These are phyloP conservation scores for Arachis hypogaea DNA, from an alignment of 306 rosid species.

Conservation along the genomic window DNA sequence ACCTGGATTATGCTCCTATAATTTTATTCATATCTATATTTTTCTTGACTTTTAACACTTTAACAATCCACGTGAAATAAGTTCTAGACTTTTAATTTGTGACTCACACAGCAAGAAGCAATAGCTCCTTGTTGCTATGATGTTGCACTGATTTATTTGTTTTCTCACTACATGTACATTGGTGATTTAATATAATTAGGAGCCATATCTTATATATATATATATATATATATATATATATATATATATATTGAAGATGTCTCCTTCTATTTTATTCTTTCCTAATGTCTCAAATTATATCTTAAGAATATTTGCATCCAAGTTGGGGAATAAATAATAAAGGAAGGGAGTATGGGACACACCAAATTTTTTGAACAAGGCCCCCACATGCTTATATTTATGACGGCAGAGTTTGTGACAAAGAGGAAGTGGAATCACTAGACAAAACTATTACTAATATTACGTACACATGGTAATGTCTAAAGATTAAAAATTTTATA, in stretches of 20 bases:
- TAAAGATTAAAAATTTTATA: too few relatives aligned
- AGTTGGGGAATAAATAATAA: slow-evolving; percentile 39
- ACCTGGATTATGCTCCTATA: too few relatives aligned
- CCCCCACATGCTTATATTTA: slow-evolving; percentile 52
- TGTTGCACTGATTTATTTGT: slow-evolving; percentile 35
- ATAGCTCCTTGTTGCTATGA: slow-evolving; percentile 25
- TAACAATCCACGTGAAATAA: too few relatives aligned
- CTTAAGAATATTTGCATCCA: slow-evolving; percentile 30
- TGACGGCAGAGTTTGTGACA: slow-evolving; percentile 56
- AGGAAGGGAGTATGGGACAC: slow-evolving; percentile 26
- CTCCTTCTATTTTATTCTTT: not conserved
- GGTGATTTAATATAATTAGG: slow-evolving; percentile 33
- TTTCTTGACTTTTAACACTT: too few relatives aligned
- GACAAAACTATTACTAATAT: slow-evolving; percentile 33
- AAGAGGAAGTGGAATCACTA: slow-evolving; percentile 36
- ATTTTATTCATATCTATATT: too few relatives aligned
- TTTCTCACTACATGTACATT: slow-evolving; percentile 38
- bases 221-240: too few relatives aligned
- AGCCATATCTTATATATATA: slow-evolving; percentile 25
- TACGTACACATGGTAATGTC: slow-evolving; percentile 26
- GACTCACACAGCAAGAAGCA: slow-evolving; percentile 23
- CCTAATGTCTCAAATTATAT: not conserved
- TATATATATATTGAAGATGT: not conserved
- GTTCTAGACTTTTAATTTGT: not conserved
- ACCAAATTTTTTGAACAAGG: slow-evolving; percentile 48